These are phyloP conservation scores for Nakataea oryzae DNA, from an alignment of 2,329 filamentous ascomycete genomes.

Conservation along the genomic window DNA sequence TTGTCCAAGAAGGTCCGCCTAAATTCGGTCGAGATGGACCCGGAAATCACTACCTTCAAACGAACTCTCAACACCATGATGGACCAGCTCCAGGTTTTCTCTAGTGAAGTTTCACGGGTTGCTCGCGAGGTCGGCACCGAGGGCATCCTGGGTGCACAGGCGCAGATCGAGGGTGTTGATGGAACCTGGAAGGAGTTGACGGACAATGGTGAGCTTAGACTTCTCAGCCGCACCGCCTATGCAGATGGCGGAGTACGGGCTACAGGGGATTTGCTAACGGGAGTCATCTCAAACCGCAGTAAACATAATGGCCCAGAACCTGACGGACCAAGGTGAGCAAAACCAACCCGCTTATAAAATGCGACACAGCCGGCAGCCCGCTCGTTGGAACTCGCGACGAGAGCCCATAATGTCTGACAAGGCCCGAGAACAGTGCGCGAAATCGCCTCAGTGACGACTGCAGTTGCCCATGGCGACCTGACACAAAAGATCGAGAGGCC, in stretches of 20 bases:
- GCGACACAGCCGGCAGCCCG: too few species aligned
- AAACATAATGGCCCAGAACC: conserved; percentile 75
- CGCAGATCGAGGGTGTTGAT: conserved; percentile 85
- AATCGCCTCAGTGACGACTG: conserved; percentile 75
- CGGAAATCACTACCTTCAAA: conserved; percentile 96
- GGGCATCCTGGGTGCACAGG: conserved; percentile 86
- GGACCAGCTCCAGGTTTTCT: conserved; percentile 93
- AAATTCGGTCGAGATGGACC: conserved; percentile 93
- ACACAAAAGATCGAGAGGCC: conserved; percentile 78
- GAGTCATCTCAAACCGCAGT: conserved; percentile 30
- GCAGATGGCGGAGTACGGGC: background rate
- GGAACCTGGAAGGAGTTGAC: conserved; percentile 98
- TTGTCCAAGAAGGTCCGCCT: conserved; percentile 95
- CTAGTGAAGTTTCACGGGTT: conserved; percentile 88
- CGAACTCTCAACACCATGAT: conserved; percentile 99
- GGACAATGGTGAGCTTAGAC: conserved; percentile 52
- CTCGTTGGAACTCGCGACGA: background rate
- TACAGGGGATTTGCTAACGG: background rate
- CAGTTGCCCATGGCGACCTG: conserved; percentile 72
- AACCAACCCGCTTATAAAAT: too few species aligned
- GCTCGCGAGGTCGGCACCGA: conserved; percentile 95
- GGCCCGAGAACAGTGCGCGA: conserved; percentile 50
- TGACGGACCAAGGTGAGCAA: conserved; percentile 58
- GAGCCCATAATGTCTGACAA: background rate
- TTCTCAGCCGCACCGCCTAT: background rate